Evolutionary conservation across 2,329 filamentous ascomycete species (phyloP), one percentile per base, ranked within the genome.

Genomic region (Hypoxylon sp.): DNA sequence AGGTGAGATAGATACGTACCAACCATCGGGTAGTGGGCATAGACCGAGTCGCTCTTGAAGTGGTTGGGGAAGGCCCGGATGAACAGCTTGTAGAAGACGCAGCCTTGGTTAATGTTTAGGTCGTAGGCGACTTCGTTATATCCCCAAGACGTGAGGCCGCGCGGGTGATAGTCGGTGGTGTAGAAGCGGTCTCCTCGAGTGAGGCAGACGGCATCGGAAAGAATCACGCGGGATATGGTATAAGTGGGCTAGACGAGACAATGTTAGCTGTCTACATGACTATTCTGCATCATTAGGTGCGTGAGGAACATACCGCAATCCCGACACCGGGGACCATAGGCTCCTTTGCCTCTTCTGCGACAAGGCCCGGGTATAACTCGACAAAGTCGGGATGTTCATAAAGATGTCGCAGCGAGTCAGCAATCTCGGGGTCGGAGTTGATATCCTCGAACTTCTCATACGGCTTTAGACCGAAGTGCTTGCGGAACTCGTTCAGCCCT

Each of bases 41-140:
- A 96, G 56, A 94, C 87, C 0, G 90, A 93, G 79, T 95, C 89
- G 19, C 83, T 78, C 74, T 86, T 87, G 83, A 94, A 94, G 78
- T 93, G 90, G 68, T 91, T 84, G 0, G 92, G 93, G 81, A 96
- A 93, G 0, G 91, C 91, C 4, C 90, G 86, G 34, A 92, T 81
- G 74, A 94, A 90, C 34, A 96, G 84, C 80, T 95, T 96, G 82
- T 94, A 93, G 77, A 94, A 91, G 11, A 93, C 87, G 69, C 90
- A 93, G 48, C 93, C 92, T 73, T 95, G 89, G 77, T 95, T 91
- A 68, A 94, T 78, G 61, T 85, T 87, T 20, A 89, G 78, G 69
- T 96, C 91, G 58, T 89, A 92, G 19, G 91, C 84, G 3, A 86
- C 90, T 73, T 93, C 90, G 56, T 87, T 87, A 79, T 87, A 94